Conservation (phyloP, 164 flowering plant genomes). For the Warburgia ugandensis region DNA sequence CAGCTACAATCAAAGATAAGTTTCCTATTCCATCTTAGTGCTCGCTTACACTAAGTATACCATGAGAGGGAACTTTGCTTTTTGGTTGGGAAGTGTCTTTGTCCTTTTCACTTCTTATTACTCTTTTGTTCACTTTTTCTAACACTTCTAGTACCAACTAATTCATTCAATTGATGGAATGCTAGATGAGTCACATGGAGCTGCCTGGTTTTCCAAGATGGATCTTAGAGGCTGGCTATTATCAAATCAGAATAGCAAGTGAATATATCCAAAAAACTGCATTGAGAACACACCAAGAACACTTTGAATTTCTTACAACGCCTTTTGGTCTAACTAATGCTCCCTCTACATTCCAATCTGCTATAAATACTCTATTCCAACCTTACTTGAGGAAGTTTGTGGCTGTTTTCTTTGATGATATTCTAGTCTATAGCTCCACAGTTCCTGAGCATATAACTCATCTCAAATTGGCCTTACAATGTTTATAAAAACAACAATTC, state of each 20-base stretch:
- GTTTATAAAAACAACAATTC: background rate
- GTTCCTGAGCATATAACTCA: background rate
- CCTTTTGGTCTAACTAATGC: too few relatives aligned
- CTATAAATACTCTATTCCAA: background rate
- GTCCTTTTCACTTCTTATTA: too few relatives aligned
- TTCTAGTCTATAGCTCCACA: background rate
- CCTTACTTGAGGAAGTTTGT: slow-evolving; percentile 2
- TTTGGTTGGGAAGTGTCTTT: too few relatives aligned
- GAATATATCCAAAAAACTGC: background rate
- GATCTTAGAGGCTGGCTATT: background rate
- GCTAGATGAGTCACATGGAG: slow-evolving; percentile 1
- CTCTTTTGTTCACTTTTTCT: too few relatives aligned
- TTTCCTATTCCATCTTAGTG: slow-evolving; percentile 1
- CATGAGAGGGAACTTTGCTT: too few relatives aligned
- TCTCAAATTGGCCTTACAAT: background rate
- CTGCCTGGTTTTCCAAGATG: background rate
- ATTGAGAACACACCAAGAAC: background rate
- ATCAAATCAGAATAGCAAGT: background rate
- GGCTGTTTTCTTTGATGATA: slow-evolving; percentile 2
- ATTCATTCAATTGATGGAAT: too few relatives aligned
- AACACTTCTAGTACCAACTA: too few relatives aligned
- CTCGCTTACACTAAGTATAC: too few relatives aligned
- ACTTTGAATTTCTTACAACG: background rate
- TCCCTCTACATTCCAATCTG: background rate
- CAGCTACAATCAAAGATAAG: background rate